Evolutionary conservation across 169 alveolate genomes (phyloP).

Genomic region (Fabrea salina): DNA sequence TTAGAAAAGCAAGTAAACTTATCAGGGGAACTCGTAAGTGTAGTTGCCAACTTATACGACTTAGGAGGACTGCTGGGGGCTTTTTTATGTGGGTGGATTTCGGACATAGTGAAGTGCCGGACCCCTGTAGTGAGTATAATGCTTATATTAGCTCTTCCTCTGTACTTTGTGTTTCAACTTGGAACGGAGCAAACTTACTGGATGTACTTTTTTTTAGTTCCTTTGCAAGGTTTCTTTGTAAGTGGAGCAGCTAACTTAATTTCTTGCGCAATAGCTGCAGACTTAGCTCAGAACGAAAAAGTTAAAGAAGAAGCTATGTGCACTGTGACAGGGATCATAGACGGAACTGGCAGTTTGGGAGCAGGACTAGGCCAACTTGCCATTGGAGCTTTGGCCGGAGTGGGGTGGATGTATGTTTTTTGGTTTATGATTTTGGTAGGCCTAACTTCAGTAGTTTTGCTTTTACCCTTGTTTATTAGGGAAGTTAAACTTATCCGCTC

Average conservation of each 20-base stretch:
- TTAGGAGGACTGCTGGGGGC: conserved; percentile 32
- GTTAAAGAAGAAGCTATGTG: conserved; percentile 6
- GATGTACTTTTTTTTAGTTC: neutral
- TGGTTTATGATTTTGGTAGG: conserved; percentile 6
- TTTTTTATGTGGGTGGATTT: conserved; percentile 32
- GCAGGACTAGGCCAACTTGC: conserved; percentile 9
- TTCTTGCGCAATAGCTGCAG: conserved; percentile 34
- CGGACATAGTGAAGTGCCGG: conserved; percentile 10
- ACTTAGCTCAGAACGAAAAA: conserved; percentile 23
- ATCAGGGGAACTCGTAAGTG: neutral
- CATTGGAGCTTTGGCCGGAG: conserved; percentile 4
- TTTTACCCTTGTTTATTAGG: neutral
- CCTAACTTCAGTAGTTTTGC: neutral
- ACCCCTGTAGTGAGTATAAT: neutral
- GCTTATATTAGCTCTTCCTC: neutral
- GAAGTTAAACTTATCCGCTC: too few relatives aligned
- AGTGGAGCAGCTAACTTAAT: conserved; percentile 33
- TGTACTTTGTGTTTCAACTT: neutral
- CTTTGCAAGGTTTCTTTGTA: conserved; percentile 21
- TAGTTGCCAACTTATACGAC: conserved; percentile 13
- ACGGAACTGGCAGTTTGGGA: conserved; percentile 29
- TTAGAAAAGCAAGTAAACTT: conserved; percentile 9
- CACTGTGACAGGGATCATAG: conserved; percentile 28
- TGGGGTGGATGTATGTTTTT: conserved; percentile 7
- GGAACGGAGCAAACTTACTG: neutral